Conservation (phyloP, 306 rosid genomes). For the Comarum palustre region DNA sequence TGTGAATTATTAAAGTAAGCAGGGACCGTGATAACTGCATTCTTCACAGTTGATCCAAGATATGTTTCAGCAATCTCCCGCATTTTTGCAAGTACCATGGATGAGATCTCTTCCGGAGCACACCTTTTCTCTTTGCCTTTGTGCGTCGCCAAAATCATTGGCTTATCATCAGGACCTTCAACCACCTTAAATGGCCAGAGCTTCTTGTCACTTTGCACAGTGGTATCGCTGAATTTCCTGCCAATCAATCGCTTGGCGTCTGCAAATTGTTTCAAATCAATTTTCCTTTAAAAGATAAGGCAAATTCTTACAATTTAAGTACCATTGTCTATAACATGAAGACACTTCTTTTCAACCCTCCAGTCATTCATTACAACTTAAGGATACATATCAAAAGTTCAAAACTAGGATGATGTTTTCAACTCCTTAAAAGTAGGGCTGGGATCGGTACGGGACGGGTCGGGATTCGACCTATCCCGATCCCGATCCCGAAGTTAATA, state of each 20-base stretch:
- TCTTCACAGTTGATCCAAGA: constrained; percentile 4
- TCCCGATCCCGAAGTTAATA: no score
- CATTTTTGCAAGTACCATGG: neutral
- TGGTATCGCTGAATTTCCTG: neutral
- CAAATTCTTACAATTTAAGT: neutral
- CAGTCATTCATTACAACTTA: neutral
- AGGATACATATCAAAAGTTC: neutral
- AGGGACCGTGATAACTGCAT: constrained; percentile 1
- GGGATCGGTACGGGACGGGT: no score
- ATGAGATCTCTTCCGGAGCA: neutral
- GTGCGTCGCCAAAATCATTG: neutral
- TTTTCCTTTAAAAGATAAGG: neutral
- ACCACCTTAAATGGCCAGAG: neutral
- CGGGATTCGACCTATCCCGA: no score
- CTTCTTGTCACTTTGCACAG: neutral
- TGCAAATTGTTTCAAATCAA: neutral
- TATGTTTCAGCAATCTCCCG: constrained; percentile 4
- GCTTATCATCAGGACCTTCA: neutral
- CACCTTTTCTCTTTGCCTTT: neutral
- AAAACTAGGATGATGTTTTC: neutral
- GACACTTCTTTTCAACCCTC: neutral
- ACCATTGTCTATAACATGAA: neutral
- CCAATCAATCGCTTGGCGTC: neutral
- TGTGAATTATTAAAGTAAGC: constrained; percentile 5
- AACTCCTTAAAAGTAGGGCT: no score